Evolutionary conservation across 345 rosid species (phyloP).

Genomic region (Pistacia vera): DNA sequence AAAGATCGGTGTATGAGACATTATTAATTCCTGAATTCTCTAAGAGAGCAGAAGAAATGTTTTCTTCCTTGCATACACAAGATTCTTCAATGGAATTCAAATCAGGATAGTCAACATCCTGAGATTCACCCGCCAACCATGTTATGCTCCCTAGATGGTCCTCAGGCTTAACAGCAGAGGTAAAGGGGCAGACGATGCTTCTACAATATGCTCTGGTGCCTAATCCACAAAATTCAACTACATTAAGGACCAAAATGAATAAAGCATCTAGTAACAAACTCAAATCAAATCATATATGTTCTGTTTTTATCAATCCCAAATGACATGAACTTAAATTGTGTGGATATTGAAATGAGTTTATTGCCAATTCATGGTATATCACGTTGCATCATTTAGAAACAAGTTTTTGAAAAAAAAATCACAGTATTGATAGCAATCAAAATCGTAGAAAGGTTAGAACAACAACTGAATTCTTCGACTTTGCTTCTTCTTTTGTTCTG

Average conservation of each 20-base stretch:
- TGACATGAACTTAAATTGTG: neutral
- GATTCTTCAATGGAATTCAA: slow-evolving; percentile 45
- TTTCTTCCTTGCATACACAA: slow-evolving; percentile 57
- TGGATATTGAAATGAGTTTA: neutral
- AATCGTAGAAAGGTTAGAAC: neutral
- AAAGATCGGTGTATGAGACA: slow-evolving; percentile 19
- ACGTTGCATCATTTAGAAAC: neutral
- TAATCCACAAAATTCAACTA: slow-evolving; percentile 23
- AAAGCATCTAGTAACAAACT: neutral
- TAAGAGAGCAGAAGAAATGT: slow-evolving; percentile 35
- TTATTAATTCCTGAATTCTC: slow-evolving; percentile 32
- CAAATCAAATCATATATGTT: neutral
- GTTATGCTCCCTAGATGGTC: slow-evolving; percentile 22
- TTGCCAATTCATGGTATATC: neutral
- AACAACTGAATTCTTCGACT: too few species aligned
- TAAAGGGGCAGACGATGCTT: slow-evolving; percentile 24
- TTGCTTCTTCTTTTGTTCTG: too few species aligned
- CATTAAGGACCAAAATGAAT: neutral
- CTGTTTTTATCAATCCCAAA: neutral
- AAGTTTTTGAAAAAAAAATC: too few species aligned
- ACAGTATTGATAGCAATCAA: neutral
- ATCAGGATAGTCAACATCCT: slow-evolving; percentile 46
- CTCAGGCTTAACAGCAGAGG: slow-evolving; percentile 21
- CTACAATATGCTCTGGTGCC: slow-evolving; percentile 39
- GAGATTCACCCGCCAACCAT: slow-evolving; percentile 78